phyloP scores from a whole-genome alignment of 2,329 filamentous ascomycete species.

The Stagonosporopsis chrysanthemi region DNA sequence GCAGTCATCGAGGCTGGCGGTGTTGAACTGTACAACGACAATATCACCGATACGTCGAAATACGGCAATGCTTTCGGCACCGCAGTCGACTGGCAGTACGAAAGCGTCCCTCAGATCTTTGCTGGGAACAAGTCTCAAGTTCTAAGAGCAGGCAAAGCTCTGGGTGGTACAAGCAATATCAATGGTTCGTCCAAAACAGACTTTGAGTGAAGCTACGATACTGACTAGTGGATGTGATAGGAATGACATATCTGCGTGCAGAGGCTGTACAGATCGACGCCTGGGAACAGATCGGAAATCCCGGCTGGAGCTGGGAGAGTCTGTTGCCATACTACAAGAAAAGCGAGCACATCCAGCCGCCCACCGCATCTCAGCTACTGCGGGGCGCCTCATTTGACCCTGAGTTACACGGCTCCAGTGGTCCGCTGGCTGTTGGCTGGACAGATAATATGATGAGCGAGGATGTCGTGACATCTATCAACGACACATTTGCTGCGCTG shows the following conservation, averaged over 20 bases:
- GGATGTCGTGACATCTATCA: neutral
- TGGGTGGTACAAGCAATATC: slow-evolving; percentile 54
- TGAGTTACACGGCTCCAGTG: neutral
- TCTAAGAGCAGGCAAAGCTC: slow-evolving; percentile 51
- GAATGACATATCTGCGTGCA: slow-evolving; percentile 46
- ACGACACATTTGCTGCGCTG: neutral
- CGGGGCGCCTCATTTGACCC: neutral
- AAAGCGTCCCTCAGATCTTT: slow-evolving; percentile 50
- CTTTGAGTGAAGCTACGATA: neutral
- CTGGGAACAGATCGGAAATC: slow-evolving; percentile 44
- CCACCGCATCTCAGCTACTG: neutral
- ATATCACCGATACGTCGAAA: slow-evolving; percentile 34
- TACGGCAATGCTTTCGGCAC: slow-evolving; percentile 34
- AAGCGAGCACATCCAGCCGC: neutral
- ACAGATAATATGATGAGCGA: neutral
- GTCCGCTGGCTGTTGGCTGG: neutral
- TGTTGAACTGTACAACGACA: slow-evolving; percentile 37
- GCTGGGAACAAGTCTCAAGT: slow-evolving; percentile 31
- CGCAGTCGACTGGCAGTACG: slow-evolving; percentile 52
- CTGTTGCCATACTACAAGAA: slow-evolving; percentile 39
- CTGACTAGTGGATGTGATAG: slow-evolving; percentile 7
- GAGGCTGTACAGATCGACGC: slow-evolving; percentile 42
- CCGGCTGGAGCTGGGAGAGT: slow-evolving; percentile 43
- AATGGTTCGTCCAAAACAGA: slow-evolving; percentile 43
- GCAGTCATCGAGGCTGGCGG: slow-evolving; percentile 46